These are phyloP conservation scores for Candolleomyces efflorescens DNA, from an alignment of 768 basidiomycete genomes.

Conservation along the genomic window DNA sequence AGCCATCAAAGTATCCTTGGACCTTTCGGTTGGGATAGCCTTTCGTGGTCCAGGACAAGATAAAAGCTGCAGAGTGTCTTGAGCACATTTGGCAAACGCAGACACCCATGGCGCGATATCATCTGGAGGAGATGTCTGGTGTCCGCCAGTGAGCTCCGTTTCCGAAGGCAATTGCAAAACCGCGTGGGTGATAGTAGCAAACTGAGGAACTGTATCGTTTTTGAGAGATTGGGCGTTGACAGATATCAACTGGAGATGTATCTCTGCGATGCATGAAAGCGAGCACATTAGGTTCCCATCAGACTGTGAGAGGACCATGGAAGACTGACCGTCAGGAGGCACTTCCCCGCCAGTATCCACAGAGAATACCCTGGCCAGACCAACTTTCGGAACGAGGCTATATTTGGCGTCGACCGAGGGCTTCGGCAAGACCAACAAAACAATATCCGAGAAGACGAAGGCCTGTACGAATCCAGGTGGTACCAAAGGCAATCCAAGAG, in stretches of 20 bases:
- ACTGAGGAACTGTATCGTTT: neutral
- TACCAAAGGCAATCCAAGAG: neutral
- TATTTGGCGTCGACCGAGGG: conserved; percentile 12
- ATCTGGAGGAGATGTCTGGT: neutral
- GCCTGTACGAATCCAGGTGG: conserved; percentile 22
- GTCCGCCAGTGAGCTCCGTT: neutral
- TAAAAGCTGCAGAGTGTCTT: conserved; percentile 38
- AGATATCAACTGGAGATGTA: neutral
- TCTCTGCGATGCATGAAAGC: neutral
- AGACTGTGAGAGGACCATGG: neutral
- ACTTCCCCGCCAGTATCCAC: neutral
- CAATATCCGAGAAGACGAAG: conserved; percentile 65
- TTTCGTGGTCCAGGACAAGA: conserved; percentile 23
- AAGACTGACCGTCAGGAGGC: neutral
- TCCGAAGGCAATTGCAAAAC: neutral
- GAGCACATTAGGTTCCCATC: neutral
- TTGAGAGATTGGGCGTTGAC: neutral
- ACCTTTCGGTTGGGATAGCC: conserved; percentile 17
- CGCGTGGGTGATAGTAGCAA: neutral
- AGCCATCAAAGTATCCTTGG: conserved; percentile 26
- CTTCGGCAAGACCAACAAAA: conserved; percentile 45
- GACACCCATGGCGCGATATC: conserved; percentile 36
- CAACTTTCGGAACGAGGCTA: conserved; percentile 30
- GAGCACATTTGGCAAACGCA: conserved; percentile 50
- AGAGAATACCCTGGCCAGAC: conserved; percentile 39